Conservation (phyloP, 2,329 filamentous ascomycete genomes). For the Ceratocystis destructans region DNA sequence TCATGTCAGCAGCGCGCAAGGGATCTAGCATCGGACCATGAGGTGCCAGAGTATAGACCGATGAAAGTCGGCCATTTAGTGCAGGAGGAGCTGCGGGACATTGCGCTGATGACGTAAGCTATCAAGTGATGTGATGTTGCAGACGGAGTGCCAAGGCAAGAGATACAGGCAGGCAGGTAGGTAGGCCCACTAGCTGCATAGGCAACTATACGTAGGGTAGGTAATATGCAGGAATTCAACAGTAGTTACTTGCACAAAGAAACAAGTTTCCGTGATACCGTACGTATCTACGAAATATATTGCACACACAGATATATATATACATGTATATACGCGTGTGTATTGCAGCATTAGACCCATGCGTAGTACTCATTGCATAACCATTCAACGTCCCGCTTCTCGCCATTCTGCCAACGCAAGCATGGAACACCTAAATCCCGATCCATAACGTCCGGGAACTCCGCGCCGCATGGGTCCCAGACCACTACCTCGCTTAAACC, state of each 20-base stretch:
- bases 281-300: background rate
- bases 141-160: background rate
- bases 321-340: no score
- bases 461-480: no score
- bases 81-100: slow-evolving; percentile 29
- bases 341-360: no score
- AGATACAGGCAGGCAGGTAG: no score
- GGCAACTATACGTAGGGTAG: background rate
- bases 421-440: no score
- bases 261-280: background rate
- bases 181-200: no score
- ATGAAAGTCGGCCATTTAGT: slow-evolving; percentile 49
- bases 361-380: no score
- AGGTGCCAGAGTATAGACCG: slow-evolving; percentile 30
- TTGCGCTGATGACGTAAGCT: slow-evolving; percentile 31
- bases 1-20: slow-evolving; percentile 33
- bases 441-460: no score
- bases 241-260: background rate
- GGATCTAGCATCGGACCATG: slow-evolving; percentile 40
- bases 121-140: background rate
- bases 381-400: no score
- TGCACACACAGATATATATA: no score
- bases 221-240: background rate
- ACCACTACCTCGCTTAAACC: no score
- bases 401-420: no score